These are phyloP conservation scores for Zarea fungicola DNA, from an alignment of 2,329 filamentous ascomycete species.

Conservation along the genomic window DNA sequence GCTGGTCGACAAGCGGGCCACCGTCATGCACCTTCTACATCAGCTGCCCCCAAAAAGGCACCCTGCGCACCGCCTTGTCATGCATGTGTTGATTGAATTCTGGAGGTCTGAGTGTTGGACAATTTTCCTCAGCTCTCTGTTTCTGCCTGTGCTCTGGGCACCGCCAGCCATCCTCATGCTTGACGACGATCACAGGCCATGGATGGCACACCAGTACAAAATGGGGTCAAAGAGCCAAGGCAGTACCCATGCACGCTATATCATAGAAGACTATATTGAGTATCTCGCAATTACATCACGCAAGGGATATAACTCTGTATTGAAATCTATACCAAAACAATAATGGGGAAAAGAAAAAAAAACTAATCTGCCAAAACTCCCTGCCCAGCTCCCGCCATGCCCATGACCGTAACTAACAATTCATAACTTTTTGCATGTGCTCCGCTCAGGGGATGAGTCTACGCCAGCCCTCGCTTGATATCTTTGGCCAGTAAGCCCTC, in stretches of 20 bases:
- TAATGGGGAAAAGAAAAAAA: not conserved
- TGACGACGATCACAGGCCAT: not conserved
- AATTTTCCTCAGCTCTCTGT: not conserved
- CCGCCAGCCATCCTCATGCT: not conserved
- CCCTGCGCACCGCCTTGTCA: not conserved
- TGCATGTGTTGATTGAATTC: too few species aligned
- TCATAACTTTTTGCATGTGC: not conserved
- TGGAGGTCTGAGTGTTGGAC: too few species aligned
- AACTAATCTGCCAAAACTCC: not conserved
- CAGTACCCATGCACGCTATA: not conserved
- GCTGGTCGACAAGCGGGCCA: not conserved
- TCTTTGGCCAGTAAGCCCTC: constrained; percentile 54
- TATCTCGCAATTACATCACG: too few species aligned
- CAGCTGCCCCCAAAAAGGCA: constrained; percentile 4
- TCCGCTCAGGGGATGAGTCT: not conserved
- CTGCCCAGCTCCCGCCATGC: not conserved
- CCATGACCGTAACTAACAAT: constrained; percentile 1
- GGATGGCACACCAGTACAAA: not conserved
- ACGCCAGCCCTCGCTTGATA: constrained; percentile 46
- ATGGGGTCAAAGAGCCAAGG: not conserved
- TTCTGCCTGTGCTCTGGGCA: too few species aligned
- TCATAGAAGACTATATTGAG: too few species aligned
- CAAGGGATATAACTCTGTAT: not conserved
- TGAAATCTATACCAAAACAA: not conserved
- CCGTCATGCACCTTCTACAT: constrained; percentile 9